These are phyloP conservation scores for Raphanus sativus DNA, from an alignment of 345 rosid species.

Conservation along the genomic window DNA sequence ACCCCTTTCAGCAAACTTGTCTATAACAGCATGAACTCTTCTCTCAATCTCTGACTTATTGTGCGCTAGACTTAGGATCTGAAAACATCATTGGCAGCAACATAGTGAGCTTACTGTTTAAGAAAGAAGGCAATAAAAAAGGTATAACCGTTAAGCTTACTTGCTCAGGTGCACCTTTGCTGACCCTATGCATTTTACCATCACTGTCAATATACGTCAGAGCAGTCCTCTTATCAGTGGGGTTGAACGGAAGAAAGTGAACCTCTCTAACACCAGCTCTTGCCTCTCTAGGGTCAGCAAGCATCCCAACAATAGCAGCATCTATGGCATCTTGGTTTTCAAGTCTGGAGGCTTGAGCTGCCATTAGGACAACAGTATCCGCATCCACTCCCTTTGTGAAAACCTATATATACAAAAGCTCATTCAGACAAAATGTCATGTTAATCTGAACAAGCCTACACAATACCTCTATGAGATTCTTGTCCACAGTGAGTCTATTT, in stretches of 20 bases:
- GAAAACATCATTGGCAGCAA: constrained; percentile 14
- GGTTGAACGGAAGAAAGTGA: constrained; percentile 97
- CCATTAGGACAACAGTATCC: constrained; percentile 87
- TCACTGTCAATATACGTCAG: constrained; percentile 72
- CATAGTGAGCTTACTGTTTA: not conserved
- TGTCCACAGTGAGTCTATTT: constrained; percentile 95
- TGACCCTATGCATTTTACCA: constrained; percentile 95
- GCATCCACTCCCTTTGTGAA: constrained; percentile 89
- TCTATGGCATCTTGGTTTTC: constrained; percentile 99
- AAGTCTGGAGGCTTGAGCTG: constrained; percentile 89
- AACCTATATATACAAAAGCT: constrained; percentile 53
- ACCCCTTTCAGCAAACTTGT: constrained; percentile 95
- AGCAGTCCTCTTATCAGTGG: constrained; percentile 97
- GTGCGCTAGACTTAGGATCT: constrained; percentile 90
- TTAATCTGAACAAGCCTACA: not conserved
- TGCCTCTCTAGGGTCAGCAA: constrained; percentile 99
- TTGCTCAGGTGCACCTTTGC: constrained; percentile 99
- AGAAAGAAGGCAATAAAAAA: not conserved
- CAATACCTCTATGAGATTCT: constrained; percentile 90
- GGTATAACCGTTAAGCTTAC: constrained; percentile 41
- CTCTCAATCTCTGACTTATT: constrained; percentile 85
- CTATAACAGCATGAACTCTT: constrained; percentile 90
- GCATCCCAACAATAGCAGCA: constrained; percentile 91
- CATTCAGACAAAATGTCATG: constrained; percentile 16
- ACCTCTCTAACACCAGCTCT: constrained; percentile 93